Evolutionary conservation across 768 basidiomycete species (phyloP).

Genomic region (Podaxis sp.): DNA sequence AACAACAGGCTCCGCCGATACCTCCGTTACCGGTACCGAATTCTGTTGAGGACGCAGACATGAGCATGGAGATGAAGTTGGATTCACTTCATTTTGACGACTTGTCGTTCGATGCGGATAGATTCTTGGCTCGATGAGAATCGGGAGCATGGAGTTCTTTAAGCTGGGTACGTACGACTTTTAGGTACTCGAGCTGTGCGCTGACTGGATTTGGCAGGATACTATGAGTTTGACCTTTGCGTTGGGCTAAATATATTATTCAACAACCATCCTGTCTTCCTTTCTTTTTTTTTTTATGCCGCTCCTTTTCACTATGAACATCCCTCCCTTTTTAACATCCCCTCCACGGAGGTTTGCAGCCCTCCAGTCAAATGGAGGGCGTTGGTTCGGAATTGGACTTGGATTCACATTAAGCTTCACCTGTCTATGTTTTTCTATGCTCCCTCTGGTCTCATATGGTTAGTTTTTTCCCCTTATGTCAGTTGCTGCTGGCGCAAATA

Average conservation of each 20-base stretch:
- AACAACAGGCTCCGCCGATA: background rate
- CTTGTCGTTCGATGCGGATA: conserved; percentile 63
- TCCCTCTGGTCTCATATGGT: background rate
- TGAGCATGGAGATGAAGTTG: conserved; percentile 62
- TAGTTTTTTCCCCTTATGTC: background rate
- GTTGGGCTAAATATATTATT: background rate
- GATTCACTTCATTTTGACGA: conserved; percentile 75
- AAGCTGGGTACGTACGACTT: background rate
- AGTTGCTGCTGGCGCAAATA: background rate
- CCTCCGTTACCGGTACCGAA: conserved; percentile 2
- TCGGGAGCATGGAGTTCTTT: background rate
- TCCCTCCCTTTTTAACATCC: background rate
- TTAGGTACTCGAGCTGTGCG: background rate
- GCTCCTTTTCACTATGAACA: background rate
- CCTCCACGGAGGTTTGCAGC: background rate
- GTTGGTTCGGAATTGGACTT: background rate
- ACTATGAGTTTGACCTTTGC: background rate
- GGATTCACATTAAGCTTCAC: background rate
- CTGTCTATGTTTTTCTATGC: background rate
- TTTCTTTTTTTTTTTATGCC: background rate
- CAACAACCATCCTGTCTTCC: background rate
- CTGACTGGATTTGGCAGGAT: background rate
- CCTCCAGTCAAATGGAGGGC: background rate
- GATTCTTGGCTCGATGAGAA: conserved; percentile 30
- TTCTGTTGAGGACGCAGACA: conserved; percentile 30